phyloP scores from a whole-genome alignment of 768 basidiomycete species.

The Antrodiella citrinella region DNA sequence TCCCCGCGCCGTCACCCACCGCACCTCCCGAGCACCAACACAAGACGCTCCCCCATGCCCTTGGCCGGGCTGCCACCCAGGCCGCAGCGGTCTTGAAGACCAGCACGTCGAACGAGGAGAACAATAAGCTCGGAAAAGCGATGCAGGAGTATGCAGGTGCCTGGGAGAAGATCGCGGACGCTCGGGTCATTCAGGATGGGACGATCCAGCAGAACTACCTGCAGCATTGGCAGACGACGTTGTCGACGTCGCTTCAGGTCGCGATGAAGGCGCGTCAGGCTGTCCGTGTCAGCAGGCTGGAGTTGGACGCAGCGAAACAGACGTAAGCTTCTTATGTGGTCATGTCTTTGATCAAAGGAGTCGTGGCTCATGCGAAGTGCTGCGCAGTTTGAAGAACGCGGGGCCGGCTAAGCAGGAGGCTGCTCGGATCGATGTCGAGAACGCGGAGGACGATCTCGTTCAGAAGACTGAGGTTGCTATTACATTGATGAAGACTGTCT shows the following conservation, averaged over 20 bases:
- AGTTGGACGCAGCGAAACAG: slow-evolving; percentile 89
- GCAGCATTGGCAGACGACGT: slow-evolving; percentile 81
- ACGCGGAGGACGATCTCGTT: slow-evolving; percentile 92
- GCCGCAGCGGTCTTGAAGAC: slow-evolving; percentile 45
- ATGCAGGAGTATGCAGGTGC: slow-evolving; percentile 72
- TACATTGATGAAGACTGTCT: slow-evolving; percentile 94
- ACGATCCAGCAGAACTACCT: slow-evolving; percentile 61
- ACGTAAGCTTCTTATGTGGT: slow-evolving; percentile 49
- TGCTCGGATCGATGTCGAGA: slow-evolving; percentile 85
- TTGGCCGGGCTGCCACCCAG: slow-evolving; percentile 69
- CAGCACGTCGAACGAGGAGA: slow-evolving; percentile 40
- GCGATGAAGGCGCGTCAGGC: slow-evolving; percentile 91
- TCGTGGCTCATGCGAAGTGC: no score
- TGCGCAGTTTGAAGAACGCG: slow-evolving; percentile 68
- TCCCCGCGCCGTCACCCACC: slow-evolving; percentile 64
- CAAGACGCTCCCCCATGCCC: slow-evolving; percentile 96
- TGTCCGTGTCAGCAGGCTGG: slow-evolving; percentile 70
- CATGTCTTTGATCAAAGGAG: not conserved
- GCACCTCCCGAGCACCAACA: slow-evolving; percentile 56
- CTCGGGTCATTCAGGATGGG: slow-evolving; percentile 74
- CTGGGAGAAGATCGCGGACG: slow-evolving; percentile 77
- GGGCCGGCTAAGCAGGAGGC: slow-evolving; percentile 79
- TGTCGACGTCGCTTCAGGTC: slow-evolving; percentile 74
- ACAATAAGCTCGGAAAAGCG: slow-evolving; percentile 58
- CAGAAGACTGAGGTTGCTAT: slow-evolving; percentile 98